Evolutionary conservation across 805 yeast species (phyloP), one percentile per base, ranked within the genome.

Genomic region (Candida methanosorbosa): DNA sequence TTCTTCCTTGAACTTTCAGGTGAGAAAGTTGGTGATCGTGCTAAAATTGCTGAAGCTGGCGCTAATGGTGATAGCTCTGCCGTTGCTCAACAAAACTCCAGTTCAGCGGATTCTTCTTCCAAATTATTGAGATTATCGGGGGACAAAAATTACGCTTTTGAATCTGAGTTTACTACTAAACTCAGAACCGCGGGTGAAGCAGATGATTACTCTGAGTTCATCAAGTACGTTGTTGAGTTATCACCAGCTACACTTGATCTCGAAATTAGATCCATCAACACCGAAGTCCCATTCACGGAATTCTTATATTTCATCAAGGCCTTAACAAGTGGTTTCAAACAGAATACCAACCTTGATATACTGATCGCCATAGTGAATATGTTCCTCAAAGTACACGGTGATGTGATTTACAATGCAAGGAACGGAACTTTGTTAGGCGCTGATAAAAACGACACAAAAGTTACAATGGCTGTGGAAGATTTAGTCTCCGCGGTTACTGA

Each of bases 171-270:
- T 51, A 83, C 94, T 2, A 70, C 60, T 39, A 54, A 71, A 29
- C 61, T 87, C 29, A 70, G 90, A 49, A 24, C 36, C 8, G 72
- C 77, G 4, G 43, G 64, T 5, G 59, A 57, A 20, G 18, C 39
- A 0, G 42, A 40, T 0, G 68, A 77, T 37, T 78, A 60, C 45
- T 38, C 54, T 1, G 60, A 49, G 13, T 80, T 90, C 50, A 63
- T 86, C 38, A 49, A 54, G 1, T 71, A 64, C 47, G 53, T 92
- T 22, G 63, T 76, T 9, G 50, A 53, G 3, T 68, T 84, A 25
- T 68, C 95, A 0, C 95, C 97, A 4, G 68, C 95, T 2, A 59
- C 72, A 3, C 68, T 86, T 18, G 97, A 92, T 54, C 57, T 92
- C 38, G 99, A 92, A 56, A 76, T 92, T 38, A 76, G 94, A 48